phyloP scores from a whole-genome alignment of 2,329 filamentous ascomycete genomes.

The Colletotrichum sp. region DNA sequence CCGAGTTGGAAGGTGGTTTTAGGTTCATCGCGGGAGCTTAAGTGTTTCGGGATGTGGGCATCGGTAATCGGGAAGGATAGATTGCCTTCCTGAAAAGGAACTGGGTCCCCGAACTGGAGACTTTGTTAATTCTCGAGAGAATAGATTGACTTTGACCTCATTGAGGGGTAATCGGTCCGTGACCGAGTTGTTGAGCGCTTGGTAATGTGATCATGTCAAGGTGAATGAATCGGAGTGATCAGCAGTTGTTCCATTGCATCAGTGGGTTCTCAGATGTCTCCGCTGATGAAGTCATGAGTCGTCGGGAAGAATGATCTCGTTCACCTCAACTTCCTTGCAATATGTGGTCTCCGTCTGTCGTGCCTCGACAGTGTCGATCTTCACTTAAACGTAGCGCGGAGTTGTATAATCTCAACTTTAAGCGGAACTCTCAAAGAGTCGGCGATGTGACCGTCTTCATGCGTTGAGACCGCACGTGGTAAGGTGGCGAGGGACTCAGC shows the following conservation, averaged over 20 bases:
- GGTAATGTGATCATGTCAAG: background rate
- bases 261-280: background rate
- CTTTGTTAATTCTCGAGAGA: background rate
- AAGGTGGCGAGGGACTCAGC: background rate
- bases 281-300: background rate
- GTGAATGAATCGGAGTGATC: background rate
- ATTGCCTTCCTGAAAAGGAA: background rate
- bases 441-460: background rate
- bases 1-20: background rate
- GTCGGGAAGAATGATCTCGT: background rate
- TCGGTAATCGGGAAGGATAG: background rate
- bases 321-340: background rate
- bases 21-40: background rate
- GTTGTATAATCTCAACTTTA: background rate
- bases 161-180: background rate
- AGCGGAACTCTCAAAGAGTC: background rate
- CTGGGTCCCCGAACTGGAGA: background rate
- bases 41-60: background rate
- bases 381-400: rapidly evolving
- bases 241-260: background rate
- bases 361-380: background rate
- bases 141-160: background rate
- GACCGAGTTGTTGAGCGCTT: background rate
- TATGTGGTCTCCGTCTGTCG: background rate
- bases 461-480: background rate